A percentile compares a stretch with the other conserved stretches of the same genome.
phyloP scores from a whole-genome alignment of 176 grass and related monocot genomes.

The Alloteropsis semialata region DNA sequence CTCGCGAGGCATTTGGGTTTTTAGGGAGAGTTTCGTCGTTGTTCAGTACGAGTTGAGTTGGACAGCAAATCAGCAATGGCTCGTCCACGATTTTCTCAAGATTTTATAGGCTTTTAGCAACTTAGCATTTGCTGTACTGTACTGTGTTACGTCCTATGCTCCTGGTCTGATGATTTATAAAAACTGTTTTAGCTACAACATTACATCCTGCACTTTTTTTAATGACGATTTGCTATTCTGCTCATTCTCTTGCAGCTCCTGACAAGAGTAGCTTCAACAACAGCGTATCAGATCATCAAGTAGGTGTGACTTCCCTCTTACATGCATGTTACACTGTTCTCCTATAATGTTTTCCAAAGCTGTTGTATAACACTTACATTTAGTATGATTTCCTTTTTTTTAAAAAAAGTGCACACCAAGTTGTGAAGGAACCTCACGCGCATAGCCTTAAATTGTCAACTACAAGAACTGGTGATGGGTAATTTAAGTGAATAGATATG shows the following conservation, averaged over 20 bases:
- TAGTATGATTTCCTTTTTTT: not conserved
- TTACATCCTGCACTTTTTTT: not conserved
- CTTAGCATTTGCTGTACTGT: not conserved
- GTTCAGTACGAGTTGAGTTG: not conserved
- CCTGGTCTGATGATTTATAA: not conserved
- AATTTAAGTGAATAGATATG: not conserved
- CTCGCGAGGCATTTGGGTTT: not conserved
- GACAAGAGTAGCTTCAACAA: constrained; percentile 98
- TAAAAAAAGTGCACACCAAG: not conserved
- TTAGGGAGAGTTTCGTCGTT: not conserved
- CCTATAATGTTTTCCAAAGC: not conserved
- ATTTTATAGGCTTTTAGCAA: not conserved
- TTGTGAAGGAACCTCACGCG: not conserved
- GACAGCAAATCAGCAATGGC: not conserved
- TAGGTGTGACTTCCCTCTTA: constrained; percentile 95
- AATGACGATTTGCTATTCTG: not conserved
- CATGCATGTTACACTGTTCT: not conserved
- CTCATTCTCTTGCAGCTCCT: constrained; percentile 53
- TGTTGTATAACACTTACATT: not conserved
- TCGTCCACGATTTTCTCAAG: not conserved
- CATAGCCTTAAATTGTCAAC: not conserved
- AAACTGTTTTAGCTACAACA: not conserved
- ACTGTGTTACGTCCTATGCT: not conserved
- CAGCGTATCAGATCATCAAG: constrained; percentile 98
- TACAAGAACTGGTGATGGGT: not conserved